phyloP scores from a whole-genome alignment of 1,139 yeast genomes.

The Pichia inconspicua region DNA sequence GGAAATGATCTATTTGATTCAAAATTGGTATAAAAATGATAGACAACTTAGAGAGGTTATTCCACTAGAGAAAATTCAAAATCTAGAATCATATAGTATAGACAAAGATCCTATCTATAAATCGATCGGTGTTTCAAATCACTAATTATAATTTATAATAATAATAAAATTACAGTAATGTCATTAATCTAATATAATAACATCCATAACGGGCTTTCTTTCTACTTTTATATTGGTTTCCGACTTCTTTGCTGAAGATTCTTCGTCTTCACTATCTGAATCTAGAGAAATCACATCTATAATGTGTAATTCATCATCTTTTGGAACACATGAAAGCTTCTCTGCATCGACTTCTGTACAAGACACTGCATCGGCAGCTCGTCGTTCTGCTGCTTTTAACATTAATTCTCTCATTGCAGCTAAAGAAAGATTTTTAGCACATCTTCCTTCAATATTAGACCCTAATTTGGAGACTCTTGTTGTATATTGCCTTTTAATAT shows the following conservation, averaged over 20 bases:
- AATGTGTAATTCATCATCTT: constrained; percentile 33
- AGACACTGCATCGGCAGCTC: constrained; percentile 51
- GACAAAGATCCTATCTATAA: constrained; percentile 42
- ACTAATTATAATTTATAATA: constrained; percentile 16
- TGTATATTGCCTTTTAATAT: constrained; percentile 2
- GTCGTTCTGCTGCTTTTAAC: constrained; percentile 59
- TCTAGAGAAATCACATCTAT: constrained; percentile 26
- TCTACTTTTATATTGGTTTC: background rate
- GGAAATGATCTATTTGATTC: constrained; percentile 57
- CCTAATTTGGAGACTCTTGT: constrained; percentile 13
- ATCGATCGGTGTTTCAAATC: constrained; percentile 29
- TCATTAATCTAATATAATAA: constrained; percentile 5
- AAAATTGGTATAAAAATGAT: constrained; percentile 59
- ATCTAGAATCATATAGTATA: constrained; percentile 34
- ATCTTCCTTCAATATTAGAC: constrained; percentile 21
- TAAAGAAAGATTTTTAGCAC: background rate
- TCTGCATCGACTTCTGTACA: constrained; percentile 30
- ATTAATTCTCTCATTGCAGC: constrained; percentile 36
- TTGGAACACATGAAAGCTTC: constrained; percentile 16
- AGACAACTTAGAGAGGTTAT: constrained; percentile 53
- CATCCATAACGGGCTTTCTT: background rate
- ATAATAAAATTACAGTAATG: background rate
- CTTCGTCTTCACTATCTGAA: constrained; percentile 6
- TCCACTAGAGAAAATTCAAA: constrained; percentile 27
- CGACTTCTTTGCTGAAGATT: background rate